Conservation (phyloP, 2,329 filamentous ascomycete species). For the Trichoderma citrinoviride region DNA sequence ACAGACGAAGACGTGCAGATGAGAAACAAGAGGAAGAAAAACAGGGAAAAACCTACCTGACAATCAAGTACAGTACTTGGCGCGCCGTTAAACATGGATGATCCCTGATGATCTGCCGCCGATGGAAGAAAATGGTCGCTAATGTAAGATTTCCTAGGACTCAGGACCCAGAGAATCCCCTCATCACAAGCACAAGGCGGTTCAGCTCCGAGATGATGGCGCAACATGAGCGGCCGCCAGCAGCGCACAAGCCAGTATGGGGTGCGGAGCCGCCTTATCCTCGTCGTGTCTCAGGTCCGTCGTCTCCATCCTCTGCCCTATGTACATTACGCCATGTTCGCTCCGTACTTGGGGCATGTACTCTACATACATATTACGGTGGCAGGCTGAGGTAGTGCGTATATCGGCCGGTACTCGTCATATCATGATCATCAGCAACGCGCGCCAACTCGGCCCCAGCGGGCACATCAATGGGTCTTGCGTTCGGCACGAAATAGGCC, state of each 20-base stretch:
- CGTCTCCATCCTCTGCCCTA: constrained; percentile 19
- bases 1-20: neutral
- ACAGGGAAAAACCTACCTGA: neutral
- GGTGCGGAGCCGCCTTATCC: constrained; percentile 22
- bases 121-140: constrained; percentile 2
- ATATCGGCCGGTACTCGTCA: constrained; percentile 18
- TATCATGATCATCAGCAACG: constrained; percentile 19
- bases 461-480: constrained; percentile 20
- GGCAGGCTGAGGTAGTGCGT: neutral
- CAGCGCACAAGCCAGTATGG: constrained; percentile 17
- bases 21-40: neutral
- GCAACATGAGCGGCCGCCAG: constrained; percentile 17
- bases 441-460: constrained; percentile 15
- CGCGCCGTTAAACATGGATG: constrained; percentile 10
- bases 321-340: neutral
- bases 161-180: constrained; percentile 9
- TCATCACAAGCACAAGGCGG: constrained; percentile 3
- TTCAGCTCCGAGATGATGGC: constrained; percentile 1
- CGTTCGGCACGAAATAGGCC: constrained; percentile 18
- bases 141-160: constrained; percentile 17
- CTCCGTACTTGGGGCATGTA: neutral
- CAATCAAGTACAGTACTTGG: constrained; percentile 9
- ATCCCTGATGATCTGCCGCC: constrained; percentile 8
- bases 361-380: too few relatives aligned
- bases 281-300: constrained; percentile 22